Evolutionary conservation across 2,329 filamentous ascomycete genomes (phyloP).

Genomic region (Curvularia lunata): DNA sequence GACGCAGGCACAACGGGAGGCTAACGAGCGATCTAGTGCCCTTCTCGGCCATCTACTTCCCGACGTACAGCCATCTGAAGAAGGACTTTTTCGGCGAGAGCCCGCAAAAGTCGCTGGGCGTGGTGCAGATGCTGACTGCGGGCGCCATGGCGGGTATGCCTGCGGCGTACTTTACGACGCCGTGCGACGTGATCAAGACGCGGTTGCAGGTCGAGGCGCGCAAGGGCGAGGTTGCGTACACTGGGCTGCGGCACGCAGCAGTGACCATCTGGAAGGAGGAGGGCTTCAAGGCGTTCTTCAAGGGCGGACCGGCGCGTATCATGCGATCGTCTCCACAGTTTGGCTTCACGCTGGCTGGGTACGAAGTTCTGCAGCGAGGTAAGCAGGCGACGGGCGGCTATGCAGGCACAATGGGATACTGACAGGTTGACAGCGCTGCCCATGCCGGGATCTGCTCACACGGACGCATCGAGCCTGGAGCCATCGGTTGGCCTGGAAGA

Average conservation of each 20-base stretch:
- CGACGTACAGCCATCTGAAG: constrained; percentile 93
- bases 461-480: constrained; percentile 59
- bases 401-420: background rate
- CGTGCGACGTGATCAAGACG: constrained; percentile 99
- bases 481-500: constrained; percentile 68
- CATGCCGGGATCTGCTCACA: constrained; percentile 70
- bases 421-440: constrained; percentile 64
- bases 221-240: constrained; percentile 91
- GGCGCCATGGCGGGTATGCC: constrained; percentile 78
- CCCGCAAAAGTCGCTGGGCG: constrained; percentile 82
- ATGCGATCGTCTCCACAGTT: constrained; percentile 95
- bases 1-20: background rate
- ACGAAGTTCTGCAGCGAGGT: constrained; percentile 82
- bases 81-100: constrained; percentile 92
- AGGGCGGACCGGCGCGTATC: constrained; percentile 94
- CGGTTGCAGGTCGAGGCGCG: constrained; percentile 95
- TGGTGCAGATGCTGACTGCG: constrained; percentile 88
- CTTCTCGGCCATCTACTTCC: constrained; percentile 99
- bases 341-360: constrained; percentile 94
- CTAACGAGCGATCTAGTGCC: constrained; percentile 64
- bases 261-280: constrained; percentile 85
- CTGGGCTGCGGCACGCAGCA: constrained; percentile 83
- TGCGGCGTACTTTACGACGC: constrained; percentile 84
- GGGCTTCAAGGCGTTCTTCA: constrained; percentile 97
- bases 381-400: constrained; percentile 8